phyloP scores from a whole-genome alignment of 441 rosid genomes.

The Gossypium schwendimanii region DNA sequence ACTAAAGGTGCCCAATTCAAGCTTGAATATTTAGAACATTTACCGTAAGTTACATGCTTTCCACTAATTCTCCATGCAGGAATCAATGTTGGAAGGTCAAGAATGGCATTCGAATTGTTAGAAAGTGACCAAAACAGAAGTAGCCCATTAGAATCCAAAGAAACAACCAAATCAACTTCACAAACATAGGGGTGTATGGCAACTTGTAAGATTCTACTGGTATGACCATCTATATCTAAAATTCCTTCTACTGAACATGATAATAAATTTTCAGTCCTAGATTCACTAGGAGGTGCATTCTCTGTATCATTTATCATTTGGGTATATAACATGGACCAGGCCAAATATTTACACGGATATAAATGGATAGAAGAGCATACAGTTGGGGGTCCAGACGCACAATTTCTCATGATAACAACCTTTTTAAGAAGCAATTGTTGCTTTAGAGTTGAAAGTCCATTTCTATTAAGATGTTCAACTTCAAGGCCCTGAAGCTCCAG shows the following conservation, averaged over 20 bases:
- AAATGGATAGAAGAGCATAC: constrained; percentile 57
- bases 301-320: constrained; percentile 28
- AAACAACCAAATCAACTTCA: constrained; percentile 56
- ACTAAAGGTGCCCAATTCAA: constrained; percentile 78
- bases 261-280: constrained; percentile 24
- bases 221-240: constrained; percentile 58
- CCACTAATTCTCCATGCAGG: constrained; percentile 64
- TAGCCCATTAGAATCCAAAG: constrained; percentile 76
- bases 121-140: constrained; percentile 66
- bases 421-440: constrained; percentile 44
- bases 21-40: constrained; percentile 53
- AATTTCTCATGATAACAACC: constrained; percentile 47
- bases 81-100: constrained; percentile 40
- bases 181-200: constrained; percentile 51
- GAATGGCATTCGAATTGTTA: constrained; percentile 31
- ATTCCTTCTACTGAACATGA: constrained; percentile 30
- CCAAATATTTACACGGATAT: constrained; percentile 42
- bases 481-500: constrained; percentile 43
- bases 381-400: constrained; percentile 52
- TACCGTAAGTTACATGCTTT: constrained; percentile 38
- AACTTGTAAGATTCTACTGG: constrained; percentile 59
- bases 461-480: constrained; percentile 25
- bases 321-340: constrained; percentile 48
- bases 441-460: constrained; percentile 28
- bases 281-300: constrained; percentile 30